A percentile compares a stretch with the other conserved stretches of the same genome.
Conservation (phyloP, 208 protist genomes). For the Angomonas desouzai region DNA sequence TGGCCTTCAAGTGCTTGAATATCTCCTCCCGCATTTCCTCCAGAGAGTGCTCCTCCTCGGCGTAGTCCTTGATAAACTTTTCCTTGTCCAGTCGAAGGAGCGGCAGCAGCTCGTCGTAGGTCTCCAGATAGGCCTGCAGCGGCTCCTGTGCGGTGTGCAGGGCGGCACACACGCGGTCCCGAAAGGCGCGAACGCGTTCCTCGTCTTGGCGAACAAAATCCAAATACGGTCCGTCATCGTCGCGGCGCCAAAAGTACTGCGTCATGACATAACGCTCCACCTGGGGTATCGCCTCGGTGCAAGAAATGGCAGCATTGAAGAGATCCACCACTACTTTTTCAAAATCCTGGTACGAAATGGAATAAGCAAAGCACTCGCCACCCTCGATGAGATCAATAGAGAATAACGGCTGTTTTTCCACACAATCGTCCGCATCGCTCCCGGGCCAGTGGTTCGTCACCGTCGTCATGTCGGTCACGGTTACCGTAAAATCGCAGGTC, state of each 20-base stretch:
- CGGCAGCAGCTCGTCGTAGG: slow-evolving; percentile 89
- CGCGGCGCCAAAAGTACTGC: slow-evolving; percentile 91
- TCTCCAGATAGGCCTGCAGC: slow-evolving; percentile 82
- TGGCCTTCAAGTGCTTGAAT: slow-evolving; percentile 81
- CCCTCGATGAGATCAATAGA: slow-evolving; percentile 85
- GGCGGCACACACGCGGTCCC: slow-evolving; percentile 57
- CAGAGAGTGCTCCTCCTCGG: slow-evolving; percentile 74
- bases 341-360: slow-evolving; percentile 83
- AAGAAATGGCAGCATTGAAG: slow-evolving; percentile 86
- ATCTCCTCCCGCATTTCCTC: slow-evolving; percentile 93
- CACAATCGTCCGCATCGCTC: slow-evolving; percentile 88
- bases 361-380: slow-evolving; percentile 83
- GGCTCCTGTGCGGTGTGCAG: slow-evolving; percentile 74
- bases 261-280: slow-evolving; percentile 93
- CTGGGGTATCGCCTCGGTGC: slow-evolving; percentile 88
- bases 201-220: slow-evolving; percentile 86
- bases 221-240: slow-evolving; percentile 88
- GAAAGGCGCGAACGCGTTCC: slow-evolving; percentile 70
- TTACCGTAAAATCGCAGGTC: slow-evolving; percentile 85
- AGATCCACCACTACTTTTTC: slow-evolving; percentile 81
- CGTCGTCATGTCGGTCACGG: slow-evolving; percentile 85
- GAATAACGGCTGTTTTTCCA: slow-evolving; percentile 93
- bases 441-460: slow-evolving; percentile 90
- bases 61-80: slow-evolving; percentile 84
- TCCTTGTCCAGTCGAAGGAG: slow-evolving; percentile 85